phyloP scores from a whole-genome alignment of 2,329 filamentous ascomycete species.

The Malbranchea zuffiana region DNA sequence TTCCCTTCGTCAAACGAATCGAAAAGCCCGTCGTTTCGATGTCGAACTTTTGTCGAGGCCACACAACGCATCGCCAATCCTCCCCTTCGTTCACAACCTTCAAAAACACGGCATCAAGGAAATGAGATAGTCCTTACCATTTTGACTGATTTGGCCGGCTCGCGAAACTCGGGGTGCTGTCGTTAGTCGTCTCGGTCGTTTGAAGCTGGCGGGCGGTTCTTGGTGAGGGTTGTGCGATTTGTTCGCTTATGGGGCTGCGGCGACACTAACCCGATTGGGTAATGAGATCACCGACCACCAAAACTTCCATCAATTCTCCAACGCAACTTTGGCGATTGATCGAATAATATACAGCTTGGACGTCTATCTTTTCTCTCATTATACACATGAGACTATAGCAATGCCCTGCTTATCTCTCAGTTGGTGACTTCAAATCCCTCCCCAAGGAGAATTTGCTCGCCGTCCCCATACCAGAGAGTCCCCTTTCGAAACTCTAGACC shows the following conservation, averaged over 20 bases:
- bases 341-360: too few relatives aligned
- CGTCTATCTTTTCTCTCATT: too few relatives aligned
- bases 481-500: conserved; percentile 69
- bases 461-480: conserved; percentile 76
- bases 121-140: conserved; percentile 31
- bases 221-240: conserved; percentile 37
- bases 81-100: conserved; percentile 17
- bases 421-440: too few relatives aligned
- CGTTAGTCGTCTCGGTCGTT: conserved; percentile 27
- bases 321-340: too few relatives aligned
- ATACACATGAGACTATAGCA: too few relatives aligned
- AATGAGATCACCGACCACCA: conserved; percentile 14
- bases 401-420: too few relatives aligned
- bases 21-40: too few relatives aligned
- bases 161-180: conserved; percentile 22
- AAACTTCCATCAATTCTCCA: conserved; percentile 24
- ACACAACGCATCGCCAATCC: too few relatives aligned
- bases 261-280: conserved; percentile 26
- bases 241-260: conserved; percentile 33
- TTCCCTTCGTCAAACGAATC: neutral
- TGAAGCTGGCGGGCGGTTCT: conserved; percentile 27
- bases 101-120: conserved; percentile 14
- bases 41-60: too few relatives aligned
- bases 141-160: conserved; percentile 39
- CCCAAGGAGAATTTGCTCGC: conserved; percentile 53